Evolutionary conservation across 2,329 filamentous ascomycete genomes (phyloP).

Genomic region (Hypoxylon rubiginosum): DNA sequence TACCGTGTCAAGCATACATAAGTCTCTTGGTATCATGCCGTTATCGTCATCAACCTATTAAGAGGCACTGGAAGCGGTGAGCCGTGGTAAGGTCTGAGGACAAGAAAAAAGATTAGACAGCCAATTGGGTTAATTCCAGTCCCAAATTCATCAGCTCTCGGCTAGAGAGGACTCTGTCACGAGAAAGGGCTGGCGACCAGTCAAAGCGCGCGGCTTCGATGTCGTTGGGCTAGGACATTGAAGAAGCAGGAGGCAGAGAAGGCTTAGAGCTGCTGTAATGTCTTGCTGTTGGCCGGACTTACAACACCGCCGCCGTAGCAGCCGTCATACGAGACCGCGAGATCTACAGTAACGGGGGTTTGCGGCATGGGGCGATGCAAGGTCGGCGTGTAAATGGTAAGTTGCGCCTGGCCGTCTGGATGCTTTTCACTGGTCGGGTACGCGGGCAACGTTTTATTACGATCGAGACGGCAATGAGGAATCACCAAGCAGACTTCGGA

Average conservation of each 20-base stretch:
- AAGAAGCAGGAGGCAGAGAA: constrained; percentile 6
- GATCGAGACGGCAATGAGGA: constrained; percentile 21
- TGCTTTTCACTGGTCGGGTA: constrained; percentile 32
- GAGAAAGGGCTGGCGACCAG: constrained; percentile 26
- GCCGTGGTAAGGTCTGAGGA: constrained; percentile 23
- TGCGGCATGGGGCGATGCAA: constrained; percentile 38
- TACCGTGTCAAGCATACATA: constrained; percentile 10
- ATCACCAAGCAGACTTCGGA: background rate
- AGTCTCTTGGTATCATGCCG: constrained; percentile 33
- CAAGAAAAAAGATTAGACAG: background rate
- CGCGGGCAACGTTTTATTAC: constrained; percentile 35
- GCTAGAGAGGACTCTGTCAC: constrained; percentile 22
- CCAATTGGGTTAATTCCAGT: constrained; percentile 28
- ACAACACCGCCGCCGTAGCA: constrained; percentile 34
- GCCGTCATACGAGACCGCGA: constrained; percentile 22
- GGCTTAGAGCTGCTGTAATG: constrained; percentile 26
- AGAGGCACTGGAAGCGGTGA: constrained; percentile 34
- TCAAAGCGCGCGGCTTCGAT: constrained; percentile 25
- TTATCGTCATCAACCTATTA: constrained; percentile 34
- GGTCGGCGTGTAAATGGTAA: constrained; percentile 42
- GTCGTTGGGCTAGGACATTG: constrained; percentile 25
- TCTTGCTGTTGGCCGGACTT: constrained; percentile 35
- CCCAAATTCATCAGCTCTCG: constrained; percentile 21
- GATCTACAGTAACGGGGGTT: constrained; percentile 39
- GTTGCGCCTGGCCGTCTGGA: constrained; percentile 31